Conservation (phyloP, 495 filamentous ascomycete genomes). For the Annulohypoxylon moriforme region DNA sequence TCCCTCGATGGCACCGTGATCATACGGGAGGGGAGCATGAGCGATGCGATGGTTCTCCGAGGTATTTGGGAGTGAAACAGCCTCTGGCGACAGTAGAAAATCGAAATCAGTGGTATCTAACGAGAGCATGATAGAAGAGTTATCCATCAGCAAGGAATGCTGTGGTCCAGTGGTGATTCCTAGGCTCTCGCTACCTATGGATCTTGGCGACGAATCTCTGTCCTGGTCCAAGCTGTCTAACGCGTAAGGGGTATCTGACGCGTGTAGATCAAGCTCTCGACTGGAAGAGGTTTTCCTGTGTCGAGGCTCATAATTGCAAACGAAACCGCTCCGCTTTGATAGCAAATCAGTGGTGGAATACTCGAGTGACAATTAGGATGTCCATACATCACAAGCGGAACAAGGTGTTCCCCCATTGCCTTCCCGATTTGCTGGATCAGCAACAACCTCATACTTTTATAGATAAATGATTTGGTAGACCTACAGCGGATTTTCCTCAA, state of each 20-base stretch:
- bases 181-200: background rate
- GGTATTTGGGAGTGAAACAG: background rate
- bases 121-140: background rate
- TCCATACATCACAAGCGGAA: background rate
- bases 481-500: background rate
- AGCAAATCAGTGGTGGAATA: background rate
- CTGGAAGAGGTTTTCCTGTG: background rate
- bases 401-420: background rate
- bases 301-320: background rate
- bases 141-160: background rate
- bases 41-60: background rate
- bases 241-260: background rate
- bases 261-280: background rate
- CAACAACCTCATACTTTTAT: background rate
- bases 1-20: background rate
- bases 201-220: background rate
- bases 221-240: background rate
- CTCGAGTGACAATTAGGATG: background rate
- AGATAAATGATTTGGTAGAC: background rate
- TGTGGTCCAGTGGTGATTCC: background rate
- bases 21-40: background rate
- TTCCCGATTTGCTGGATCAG: background rate
- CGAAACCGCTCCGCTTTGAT: background rate
- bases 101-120: background rate
- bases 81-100: background rate